A percentile compares a stretch with the other conserved stretches of the same genome.
Conservation (phyloP, 768 basidiomycete genomes). For the Clavulina sp. region DNA sequence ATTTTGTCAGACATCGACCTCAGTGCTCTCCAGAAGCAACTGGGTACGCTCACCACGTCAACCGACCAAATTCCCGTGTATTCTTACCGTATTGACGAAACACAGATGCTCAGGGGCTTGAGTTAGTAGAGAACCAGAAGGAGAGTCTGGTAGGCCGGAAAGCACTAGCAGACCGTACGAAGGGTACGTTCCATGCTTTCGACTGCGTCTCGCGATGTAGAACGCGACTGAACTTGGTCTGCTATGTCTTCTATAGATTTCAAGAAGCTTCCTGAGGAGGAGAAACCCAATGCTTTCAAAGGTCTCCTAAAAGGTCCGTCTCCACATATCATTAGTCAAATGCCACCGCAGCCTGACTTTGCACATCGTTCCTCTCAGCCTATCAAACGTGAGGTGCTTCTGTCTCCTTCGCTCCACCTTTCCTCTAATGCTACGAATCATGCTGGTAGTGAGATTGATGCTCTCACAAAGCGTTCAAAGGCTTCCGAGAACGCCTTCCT, state of each 20-base stretch:
- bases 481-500: slow-evolving; percentile 88
- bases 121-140: slow-evolving; percentile 97
- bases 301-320: slow-evolving; percentile 64
- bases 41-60: no score
- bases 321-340: background rate
- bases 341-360: background rate
- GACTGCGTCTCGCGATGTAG: background rate
- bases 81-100: slow-evolving; percentile 79
- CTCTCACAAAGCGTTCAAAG: slow-evolving; percentile 82
- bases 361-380: slow-evolving; percentile 1
- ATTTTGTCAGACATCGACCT: slow-evolving; percentile 53
- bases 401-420: background rate
- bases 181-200: slow-evolving; percentile 45
- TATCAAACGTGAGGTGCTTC: slow-evolving; percentile 5
- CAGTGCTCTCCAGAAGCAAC: no score
- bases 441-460: slow-evolving; percentile 73
- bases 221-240: background rate
- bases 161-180: slow-evolving; percentile 85
- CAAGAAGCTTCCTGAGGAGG: slow-evolving; percentile 82
- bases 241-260: slow-evolving; percentile 42
- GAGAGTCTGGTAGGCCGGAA: slow-evolving; percentile 90
- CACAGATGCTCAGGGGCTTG: slow-evolving; percentile 78
- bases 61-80: no score
- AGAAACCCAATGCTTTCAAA: slow-evolving; percentile 80
- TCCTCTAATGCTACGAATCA: slow-evolving; percentile 64